Conservation (phyloP, 768 basidiomycete species). For the Amanita rimosa region DNA sequence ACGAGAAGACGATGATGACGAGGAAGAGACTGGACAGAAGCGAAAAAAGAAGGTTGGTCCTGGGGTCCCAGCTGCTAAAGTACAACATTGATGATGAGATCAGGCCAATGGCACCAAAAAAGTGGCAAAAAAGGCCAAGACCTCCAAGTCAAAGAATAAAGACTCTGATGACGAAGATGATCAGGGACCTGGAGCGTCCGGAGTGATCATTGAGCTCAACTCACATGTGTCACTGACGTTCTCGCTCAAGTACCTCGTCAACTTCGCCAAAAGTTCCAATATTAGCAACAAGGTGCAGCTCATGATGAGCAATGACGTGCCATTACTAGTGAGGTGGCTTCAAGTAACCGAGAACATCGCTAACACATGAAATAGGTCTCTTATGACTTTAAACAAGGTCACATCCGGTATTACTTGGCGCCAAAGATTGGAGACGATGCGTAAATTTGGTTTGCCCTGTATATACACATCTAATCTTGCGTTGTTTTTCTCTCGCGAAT, state of each 20-base stretch:
- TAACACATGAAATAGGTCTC: constrained; percentile 47
- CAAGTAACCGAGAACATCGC: neutral
- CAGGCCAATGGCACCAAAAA: constrained; percentile 28
- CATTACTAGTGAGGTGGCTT: constrained; percentile 52
- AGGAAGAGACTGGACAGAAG: constrained; percentile 50
- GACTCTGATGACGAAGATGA: constrained; percentile 38
- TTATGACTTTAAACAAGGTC: constrained; percentile 82
- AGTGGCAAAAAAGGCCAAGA: constrained; percentile 34
- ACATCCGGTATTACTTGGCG: constrained; percentile 90
- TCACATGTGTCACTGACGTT: constrained; percentile 89
- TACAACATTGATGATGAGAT: neutral
- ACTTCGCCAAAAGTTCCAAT: constrained; percentile 85
- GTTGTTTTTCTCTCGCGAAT: neutral
- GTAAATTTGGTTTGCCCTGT: neutral
- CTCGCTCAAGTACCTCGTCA: constrained; percentile 93
- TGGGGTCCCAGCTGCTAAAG: neutral
- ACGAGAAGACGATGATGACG: constrained; percentile 31
- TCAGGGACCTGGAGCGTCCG: constrained; percentile 14
- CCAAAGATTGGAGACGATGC: constrained; percentile 86
- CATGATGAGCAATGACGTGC: constrained; percentile 89
- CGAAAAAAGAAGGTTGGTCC: constrained; percentile 53
- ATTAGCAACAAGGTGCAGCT: constrained; percentile 66
- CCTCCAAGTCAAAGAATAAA: constrained; percentile 39
- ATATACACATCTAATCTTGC: neutral
- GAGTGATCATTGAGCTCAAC: constrained; percentile 77